Evolutionary conservation across 73 alveolate species (phyloP), one percentile per base, ranked within the genome.

Genomic region (Diophrys appendiculata): DNA sequence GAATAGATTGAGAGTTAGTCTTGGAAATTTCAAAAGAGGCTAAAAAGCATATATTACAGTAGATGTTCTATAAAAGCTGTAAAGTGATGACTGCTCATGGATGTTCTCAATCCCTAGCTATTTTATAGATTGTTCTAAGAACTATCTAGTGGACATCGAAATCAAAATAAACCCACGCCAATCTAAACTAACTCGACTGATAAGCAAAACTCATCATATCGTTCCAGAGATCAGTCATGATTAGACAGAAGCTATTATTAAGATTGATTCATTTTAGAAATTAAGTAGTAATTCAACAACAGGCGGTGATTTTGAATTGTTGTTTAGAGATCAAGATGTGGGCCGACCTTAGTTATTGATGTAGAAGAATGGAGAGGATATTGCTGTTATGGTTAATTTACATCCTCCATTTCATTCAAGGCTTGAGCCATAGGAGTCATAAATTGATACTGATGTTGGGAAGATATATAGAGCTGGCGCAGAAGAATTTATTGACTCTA

Each of bases 11-110:
- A 56, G 68, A 30, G 29, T 79, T 8, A 65, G 32, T 55, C 30
- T 86, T 0, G 93, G 93, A 31, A 86, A 86, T 56, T 23, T 86
- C 33, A 76, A 75, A 5, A 68, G 84, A 5, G 53, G 56, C 29
- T 30, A 73, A 24, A 80, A 80, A 28, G 80, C 81, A 8, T 35
- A 30, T 2, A 1, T 86, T 24, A 60, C 28, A 24, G 14, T 80
- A 27, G 28, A 34, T 28, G 65, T 29, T 30, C 32, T 56, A 29
- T 28, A 53, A 29, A 2, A 52, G 28, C 78, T 86, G 2, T 3
- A 65, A 0, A 52, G 71, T 25, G 74, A 86, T 35, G 89, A 70
- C 64, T 18, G 31, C 1, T n/a, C 56, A 24, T 86, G 60, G 60
- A 25, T 73, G 30, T 65, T 79, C 30, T 71, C 30, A 26, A 24